Conservation (phyloP, 371 early-diverging fungal species). For the Mucor plumbeus region DNA sequence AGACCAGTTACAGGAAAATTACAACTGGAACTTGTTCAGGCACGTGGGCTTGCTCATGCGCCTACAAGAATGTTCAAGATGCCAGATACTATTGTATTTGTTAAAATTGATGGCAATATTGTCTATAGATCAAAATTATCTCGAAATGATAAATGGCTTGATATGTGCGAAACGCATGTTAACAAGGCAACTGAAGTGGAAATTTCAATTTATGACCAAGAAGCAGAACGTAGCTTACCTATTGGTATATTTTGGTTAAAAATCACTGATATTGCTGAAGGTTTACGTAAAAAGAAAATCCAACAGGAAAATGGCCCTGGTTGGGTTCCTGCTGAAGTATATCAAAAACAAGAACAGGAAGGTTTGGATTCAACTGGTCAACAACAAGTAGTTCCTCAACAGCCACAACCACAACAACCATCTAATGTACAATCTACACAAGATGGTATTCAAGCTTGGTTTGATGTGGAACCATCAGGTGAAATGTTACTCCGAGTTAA, state of each 20-base stretch:
- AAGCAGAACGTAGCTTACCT: constrained; percentile 69
- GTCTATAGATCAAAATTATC: constrained; percentile 77
- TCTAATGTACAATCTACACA: constrained; percentile 28
- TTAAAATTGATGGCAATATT: constrained; percentile 87
- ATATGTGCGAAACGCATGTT: constrained; percentile 84
- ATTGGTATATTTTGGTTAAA: constrained; percentile 86
- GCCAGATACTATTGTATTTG: constrained; percentile 67
- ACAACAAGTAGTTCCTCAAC: constrained; percentile 4
- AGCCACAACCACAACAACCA: constrained; percentile 23
- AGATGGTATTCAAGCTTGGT: constrained; percentile 82
- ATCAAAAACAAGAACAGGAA: constrained; percentile 34
- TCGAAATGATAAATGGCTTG: constrained; percentile 78
- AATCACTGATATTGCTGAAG: constrained; percentile 81
- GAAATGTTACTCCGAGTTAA: constrained; percentile 81
- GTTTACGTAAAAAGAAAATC: constrained; percentile 72
- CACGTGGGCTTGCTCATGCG: constrained; percentile 72
- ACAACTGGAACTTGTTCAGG: constrained; percentile 70
- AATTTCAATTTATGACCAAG: constrained; percentile 80
- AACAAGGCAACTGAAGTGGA: constrained; percentile 93
- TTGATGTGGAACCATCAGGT: constrained; percentile 93
- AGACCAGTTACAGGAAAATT: constrained; percentile 80
- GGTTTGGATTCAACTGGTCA: not conserved
- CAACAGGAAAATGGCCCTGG: constrained; percentile 62
- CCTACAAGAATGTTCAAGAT: constrained; percentile 52
- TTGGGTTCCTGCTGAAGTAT: constrained; percentile 55